These are phyloP conservation scores for Aspergillus chevalieri DNA, from an alignment of 2,329 filamentous ascomycete genomes.

Conservation along the genomic window DNA sequence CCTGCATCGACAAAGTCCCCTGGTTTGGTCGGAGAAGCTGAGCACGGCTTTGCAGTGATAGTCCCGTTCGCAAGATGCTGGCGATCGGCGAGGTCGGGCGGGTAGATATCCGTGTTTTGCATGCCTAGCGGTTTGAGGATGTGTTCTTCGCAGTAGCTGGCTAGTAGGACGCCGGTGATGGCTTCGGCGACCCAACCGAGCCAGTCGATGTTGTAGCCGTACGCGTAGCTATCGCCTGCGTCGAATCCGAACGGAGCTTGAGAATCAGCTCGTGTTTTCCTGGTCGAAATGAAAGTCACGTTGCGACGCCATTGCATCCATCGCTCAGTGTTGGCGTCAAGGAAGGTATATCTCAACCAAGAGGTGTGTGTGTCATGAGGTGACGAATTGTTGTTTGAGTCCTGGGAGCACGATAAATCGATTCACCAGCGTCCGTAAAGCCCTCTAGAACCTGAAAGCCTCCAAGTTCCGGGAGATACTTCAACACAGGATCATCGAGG, in stretches of 20 bases:
- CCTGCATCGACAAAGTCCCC: too few relatives aligned
- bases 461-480: constrained; percentile 39
- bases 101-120: too few relatives aligned
- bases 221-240: constrained; percentile 43
- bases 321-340: constrained; percentile 47
- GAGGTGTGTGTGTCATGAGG: constrained; percentile 27
- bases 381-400: too few relatives aligned
- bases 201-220: constrained; percentile 58
- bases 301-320: constrained; percentile 52
- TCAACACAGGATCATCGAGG: constrained; percentile 36
- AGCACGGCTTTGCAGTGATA: too few relatives aligned
- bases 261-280: constrained; percentile 54
- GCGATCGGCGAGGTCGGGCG: too few relatives aligned
- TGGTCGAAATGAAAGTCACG: constrained; percentile 47
- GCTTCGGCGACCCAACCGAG: constrained; percentile 48
- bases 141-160: constrained; percentile 46
- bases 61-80: too few relatives aligned
- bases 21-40: too few relatives aligned
- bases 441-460: constrained; percentile 44
- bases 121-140: constrained; percentile 44
- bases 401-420: too few relatives aligned
- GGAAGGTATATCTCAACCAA: constrained; percentile 55
- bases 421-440: constrained; percentile 52
- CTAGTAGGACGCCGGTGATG: constrained; percentile 37
- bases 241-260: too few relatives aligned